Evolutionary conservation across 2,329 filamentous ascomycete genomes (phyloP).

Genomic region (Alternaria novae-zelandiae): DNA sequence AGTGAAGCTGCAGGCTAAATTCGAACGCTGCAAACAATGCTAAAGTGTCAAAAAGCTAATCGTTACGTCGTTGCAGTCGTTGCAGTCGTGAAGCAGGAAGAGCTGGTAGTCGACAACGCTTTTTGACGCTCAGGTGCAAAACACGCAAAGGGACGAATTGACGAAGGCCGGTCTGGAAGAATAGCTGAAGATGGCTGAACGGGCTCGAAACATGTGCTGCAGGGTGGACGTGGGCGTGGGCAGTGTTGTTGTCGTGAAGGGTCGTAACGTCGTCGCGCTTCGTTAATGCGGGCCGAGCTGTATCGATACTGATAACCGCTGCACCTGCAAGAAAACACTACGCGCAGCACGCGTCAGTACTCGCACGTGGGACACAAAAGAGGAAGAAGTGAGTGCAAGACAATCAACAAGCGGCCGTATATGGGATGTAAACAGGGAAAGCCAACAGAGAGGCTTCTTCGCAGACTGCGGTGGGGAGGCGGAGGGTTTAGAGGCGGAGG

Average conservation of each 20-base stretch:
- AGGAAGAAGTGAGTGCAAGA: slow-evolving; percentile 9
- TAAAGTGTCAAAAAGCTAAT: slow-evolving; percentile 47
- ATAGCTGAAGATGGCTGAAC: slow-evolving; percentile 27
- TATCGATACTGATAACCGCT: slow-evolving; percentile 37
- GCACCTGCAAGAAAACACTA: slow-evolving; percentile 35
- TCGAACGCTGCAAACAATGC: slow-evolving; percentile 50
- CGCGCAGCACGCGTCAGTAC: slow-evolving; percentile 34
- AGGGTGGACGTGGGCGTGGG: slow-evolving; percentile 15
- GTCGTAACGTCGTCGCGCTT: slow-evolving; percentile 44
- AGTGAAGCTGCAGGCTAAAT: slow-evolving; percentile 24
- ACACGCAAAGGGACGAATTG: slow-evolving; percentile 39
- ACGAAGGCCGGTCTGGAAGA: slow-evolving; percentile 36
- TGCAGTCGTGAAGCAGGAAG: slow-evolving; percentile 46
- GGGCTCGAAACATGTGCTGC: slow-evolving; percentile 29
- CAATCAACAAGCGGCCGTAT: slow-evolving; percentile 28
- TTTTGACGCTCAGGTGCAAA: slow-evolving; percentile 41
- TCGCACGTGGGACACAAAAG: slow-evolving; percentile 9
- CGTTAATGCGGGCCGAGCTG: slow-evolving; percentile 41
- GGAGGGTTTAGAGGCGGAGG: slow-evolving; percentile 49
- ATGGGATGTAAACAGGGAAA: slow-evolving; percentile 28
- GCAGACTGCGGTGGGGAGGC: slow-evolving; percentile 42
- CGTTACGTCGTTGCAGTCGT: slow-evolving; percentile 52
- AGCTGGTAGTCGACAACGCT: slow-evolving; percentile 33
- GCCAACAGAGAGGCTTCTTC: slow-evolving; percentile 31
- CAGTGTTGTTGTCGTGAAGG: slow-evolving; percentile 27